Evolutionary conservation across 768 basidiomycete genomes (phyloP).

Genomic region (Strobilomyces dryophilus): DNA sequence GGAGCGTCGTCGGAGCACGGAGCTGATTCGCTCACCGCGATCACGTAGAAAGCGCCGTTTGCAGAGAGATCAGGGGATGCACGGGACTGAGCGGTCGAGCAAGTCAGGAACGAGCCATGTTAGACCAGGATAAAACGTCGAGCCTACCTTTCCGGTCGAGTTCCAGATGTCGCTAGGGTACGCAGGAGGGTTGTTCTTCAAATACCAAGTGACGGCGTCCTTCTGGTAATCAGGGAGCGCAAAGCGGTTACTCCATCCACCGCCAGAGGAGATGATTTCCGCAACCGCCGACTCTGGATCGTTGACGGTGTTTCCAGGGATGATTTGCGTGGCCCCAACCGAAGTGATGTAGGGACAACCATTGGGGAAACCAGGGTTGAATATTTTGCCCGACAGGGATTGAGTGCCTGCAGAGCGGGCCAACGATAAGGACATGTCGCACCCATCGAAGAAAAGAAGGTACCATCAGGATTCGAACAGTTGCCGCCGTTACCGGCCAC

Average conservation of each 20-base stretch:
- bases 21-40: too few species aligned
- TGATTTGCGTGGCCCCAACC: slow-evolving; percentile 60
- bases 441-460: not conserved
- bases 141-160: slow-evolving; percentile 38
- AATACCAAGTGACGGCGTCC: slow-evolving; percentile 41
- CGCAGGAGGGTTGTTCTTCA: slow-evolving; percentile 39
- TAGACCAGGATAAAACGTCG: too few species aligned
- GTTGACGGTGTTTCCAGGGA: slow-evolving; percentile 38
- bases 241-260: slow-evolving; percentile 56
- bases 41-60: too few species aligned
- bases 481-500: slow-evolving; percentile 32
- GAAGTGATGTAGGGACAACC: slow-evolving; percentile 64
- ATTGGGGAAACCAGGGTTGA: slow-evolving; percentile 51
- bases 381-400: slow-evolving; percentile 47
- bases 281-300: slow-evolving; percentile 46
- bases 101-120: too few species aligned
- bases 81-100: too few species aligned
- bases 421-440: too few species aligned
- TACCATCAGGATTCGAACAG: slow-evolving; percentile 41
- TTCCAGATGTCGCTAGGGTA: slow-evolving; percentile 43
- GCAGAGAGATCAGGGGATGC: too few species aligned
- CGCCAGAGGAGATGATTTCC: slow-evolving; percentile 45
- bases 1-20: too few species aligned
- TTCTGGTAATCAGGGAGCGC: slow-evolving; percentile 50
- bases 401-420: slow-evolving; percentile 18